Percentiles rank a stretch among this genome's conserved stretches.
These are phyloP conservation scores for Candida verbasci DNA, from an alignment of 805 yeast species.

Conservation along the genomic window DNA sequence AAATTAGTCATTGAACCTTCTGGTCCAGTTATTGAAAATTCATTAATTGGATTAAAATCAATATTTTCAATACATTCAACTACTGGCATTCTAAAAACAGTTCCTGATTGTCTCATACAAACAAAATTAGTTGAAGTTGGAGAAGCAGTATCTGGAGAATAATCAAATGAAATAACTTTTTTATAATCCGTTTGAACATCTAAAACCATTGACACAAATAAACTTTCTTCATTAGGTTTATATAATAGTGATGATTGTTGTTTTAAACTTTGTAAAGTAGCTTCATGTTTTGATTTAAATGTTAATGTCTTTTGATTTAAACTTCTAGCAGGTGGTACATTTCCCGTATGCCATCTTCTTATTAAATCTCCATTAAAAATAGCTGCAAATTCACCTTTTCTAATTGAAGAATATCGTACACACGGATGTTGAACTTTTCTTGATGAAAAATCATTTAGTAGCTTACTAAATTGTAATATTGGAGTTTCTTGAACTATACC, in stretches of 20 bases:
- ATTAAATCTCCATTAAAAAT: constrained; percentile 73
- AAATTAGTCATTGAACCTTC: constrained; percentile 48
- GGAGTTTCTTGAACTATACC: constrained; percentile 47
- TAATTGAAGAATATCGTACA: constrained; percentile 60
- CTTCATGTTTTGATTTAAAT: background rate
- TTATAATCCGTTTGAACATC: constrained; percentile 76
- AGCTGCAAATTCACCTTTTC: constrained; percentile 72
- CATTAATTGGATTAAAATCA: constrained; percentile 66
- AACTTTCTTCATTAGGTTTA: constrained; percentile 45
- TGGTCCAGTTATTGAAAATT: constrained; percentile 56
- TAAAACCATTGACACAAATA: constrained; percentile 71
- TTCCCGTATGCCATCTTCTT: constrained; percentile 76
- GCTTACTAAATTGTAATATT: constrained; percentile 53
- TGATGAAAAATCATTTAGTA: constrained; percentile 53
- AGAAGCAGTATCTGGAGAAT: constrained; percentile 51
- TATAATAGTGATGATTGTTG: constrained; percentile 34
- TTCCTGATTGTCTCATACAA: constrained; percentile 90
- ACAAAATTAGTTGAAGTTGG: constrained; percentile 61
- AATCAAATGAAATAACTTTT: constrained; percentile 81
- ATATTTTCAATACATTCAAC: constrained; percentile 60
- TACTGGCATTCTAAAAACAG: constrained; percentile 75
- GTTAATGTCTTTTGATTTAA: background rate
- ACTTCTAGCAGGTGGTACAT: constrained; percentile 32
- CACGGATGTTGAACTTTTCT: constrained; percentile 61
- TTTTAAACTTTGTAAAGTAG: constrained; percentile 16